Evolutionary conservation across 345 rosid genomes (phyloP), one percentile per base, ranked within the genome.

Genomic region (Melastoma malabathricum): DNA sequence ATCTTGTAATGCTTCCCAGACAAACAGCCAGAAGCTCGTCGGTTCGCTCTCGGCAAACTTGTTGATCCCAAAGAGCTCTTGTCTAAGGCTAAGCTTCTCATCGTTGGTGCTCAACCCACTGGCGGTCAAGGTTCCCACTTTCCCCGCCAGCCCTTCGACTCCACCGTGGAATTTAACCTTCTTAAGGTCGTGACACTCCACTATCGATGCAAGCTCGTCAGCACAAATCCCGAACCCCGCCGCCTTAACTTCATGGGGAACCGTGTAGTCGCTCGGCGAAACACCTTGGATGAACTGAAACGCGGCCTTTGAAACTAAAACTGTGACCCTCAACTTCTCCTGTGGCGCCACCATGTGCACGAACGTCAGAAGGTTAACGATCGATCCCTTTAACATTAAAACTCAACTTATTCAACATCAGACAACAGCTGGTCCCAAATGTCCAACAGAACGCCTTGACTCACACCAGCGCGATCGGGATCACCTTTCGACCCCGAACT

Each of bases 1-100:
- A 51, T 89, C 95, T 13, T 86, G 94, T 54, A 89, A 81, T 44
- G 97, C 97, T 75, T 89, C 97, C 94, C 94, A 89, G 3, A 89
- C 90, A 59, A 73, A 89, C 18, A 83, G 55, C 95, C 82, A 79
- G 73, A 86, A 89, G 55, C 86, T 69, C 20, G 71, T 67, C 31
- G 69, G 41, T 59, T 76, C 84, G 15, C 69, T 65, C 67, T 83
- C 95, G 1, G 94, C 90, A 66, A 89, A 89, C 67, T 72, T 81
- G 57, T 89, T 89, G 69, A 86, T 75, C 13, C 95, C 97, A 25
- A 61, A 83, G 18, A 86, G 60, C 55, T 79, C 81, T 78, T 81
- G 86, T 60, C 97, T 71, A 44, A 58, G 67, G 15, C 57, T 62
- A 52, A 89, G 64, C 49, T 56, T 51, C 49, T 16, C 66, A 3